Base-by-base conservation (phyloP, 441 rosid species). In the Manihot esculenta region DNA sequence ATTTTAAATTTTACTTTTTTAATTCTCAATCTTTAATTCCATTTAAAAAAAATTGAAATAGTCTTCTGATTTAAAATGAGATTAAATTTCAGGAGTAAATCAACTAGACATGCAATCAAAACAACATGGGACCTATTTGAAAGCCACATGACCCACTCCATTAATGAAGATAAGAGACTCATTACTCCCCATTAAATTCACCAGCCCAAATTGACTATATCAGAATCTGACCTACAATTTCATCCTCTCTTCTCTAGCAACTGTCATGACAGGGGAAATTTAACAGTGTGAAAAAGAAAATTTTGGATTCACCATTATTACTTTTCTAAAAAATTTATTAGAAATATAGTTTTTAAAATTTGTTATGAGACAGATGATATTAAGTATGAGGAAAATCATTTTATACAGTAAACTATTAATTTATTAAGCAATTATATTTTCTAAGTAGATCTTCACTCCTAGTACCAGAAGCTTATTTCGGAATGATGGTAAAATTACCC, bases 101-200 rank as follows among this genome's bases (percentile, higher is more conserved):
- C 53, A 44, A 24, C 44, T 4, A 24, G 5, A 24, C 33, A 20
- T 5, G 7, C 7, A 38, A 76, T 80, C 35, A 77, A 73, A 82
- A 80, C 86, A 23, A 62, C 72, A 72, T 54, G 54, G 68, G 81
- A 62, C 56, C 86, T 81, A 38, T 54, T 51, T 6, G 26, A 78
- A 76, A 72, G 50, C 54, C 55, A 14, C 21, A 62, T 72, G 84
- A 35, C 77, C 82, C 80, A 79, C 73, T 55, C 23, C 33, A 49
- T 72, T 13, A 62, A 76, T 75, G 62, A 47, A 41, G 15, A 66
- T 54, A 71, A 75, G 76, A 77, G 56, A 66, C 33, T 68, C 64
- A 33, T 33, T 33, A 53, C 79, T 68, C 45, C 54, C 33, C 0
- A 35, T 48, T 73, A 60, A 38, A 51, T 45, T 45, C 38, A 15